phyloP scores from a whole-genome alignment of 179 eudicot genomes.

The Spergularia azorica region DNA sequence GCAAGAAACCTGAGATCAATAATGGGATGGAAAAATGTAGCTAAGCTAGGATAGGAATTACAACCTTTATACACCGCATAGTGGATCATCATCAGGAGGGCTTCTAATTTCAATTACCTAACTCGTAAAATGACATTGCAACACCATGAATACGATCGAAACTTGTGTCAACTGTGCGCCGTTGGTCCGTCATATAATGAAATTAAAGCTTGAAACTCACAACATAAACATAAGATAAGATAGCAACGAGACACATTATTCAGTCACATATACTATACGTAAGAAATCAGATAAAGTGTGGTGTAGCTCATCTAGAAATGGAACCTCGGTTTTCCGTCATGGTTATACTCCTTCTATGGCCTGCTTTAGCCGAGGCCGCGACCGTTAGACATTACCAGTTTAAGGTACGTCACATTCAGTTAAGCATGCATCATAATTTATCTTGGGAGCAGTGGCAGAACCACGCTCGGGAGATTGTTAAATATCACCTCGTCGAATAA shows the following conservation, averaged over 20 bases:
- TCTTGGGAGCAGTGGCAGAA: too few relatives aligned
- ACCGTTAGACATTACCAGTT: conserved; percentile 56
- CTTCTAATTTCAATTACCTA: conserved; percentile 49
- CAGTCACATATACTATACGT: neutral
- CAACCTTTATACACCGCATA: neutral
- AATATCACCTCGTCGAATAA: too few relatives aligned
- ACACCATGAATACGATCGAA: conserved; percentile 19
- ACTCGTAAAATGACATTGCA: conserved; percentile 61
- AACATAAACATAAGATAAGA: neutral
- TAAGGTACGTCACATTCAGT: conserved; percentile 27
- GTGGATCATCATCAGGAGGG: conserved; percentile 14
- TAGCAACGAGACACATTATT: too few relatives aligned
- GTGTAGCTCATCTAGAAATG: conserved; percentile 26
- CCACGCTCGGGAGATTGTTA: too few relatives aligned
- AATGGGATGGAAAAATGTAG: conserved; percentile 5
- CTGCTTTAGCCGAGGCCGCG: conserved; percentile 42
- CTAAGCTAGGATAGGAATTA: neutral
- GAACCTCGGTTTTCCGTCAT: conserved; percentile 29
- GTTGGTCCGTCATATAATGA: neutral
- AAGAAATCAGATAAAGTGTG: neutral
- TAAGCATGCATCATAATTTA: neutral
- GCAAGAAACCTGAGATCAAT: conserved; percentile 39
- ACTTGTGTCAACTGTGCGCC: conserved; percentile 11
- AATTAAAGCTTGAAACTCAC: neutral
- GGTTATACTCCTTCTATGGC: conserved; percentile 35